These are phyloP conservation scores for Helminthosporium solani DNA, from an alignment of 2,329 filamentous ascomycete genomes.

Conservation along the genomic window DNA sequence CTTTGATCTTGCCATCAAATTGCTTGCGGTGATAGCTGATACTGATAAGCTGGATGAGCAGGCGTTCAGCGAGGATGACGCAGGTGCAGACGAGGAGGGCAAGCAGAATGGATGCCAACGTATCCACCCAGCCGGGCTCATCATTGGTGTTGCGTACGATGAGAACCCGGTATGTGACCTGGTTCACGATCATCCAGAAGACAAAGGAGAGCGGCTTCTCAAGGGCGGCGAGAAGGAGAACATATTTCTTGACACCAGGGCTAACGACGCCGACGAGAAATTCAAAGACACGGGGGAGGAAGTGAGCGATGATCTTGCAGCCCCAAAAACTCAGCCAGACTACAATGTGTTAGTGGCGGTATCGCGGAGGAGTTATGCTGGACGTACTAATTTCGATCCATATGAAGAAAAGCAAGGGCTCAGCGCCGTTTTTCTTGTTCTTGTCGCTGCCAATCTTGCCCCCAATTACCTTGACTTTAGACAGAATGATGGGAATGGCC, in stretches of 20 bases:
- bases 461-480: conserved; percentile 48
- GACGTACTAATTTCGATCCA: conserved; percentile 61
- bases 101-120: conserved; percentile 64
- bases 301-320: conserved; percentile 60
- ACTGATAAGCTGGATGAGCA: conserved; percentile 78
- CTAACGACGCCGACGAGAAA: conserved; percentile 63
- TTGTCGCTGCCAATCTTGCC: conserved; percentile 48
- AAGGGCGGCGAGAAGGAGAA: conserved; percentile 57
- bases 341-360: conserved; percentile 14
- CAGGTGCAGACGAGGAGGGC: conserved; percentile 68
- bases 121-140: conserved; percentile 50
- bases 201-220: conserved; percentile 63
- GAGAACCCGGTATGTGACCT: conserved; percentile 58
- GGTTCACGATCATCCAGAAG: conserved; percentile 59
- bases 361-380: neutral
- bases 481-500: conserved; percentile 63
- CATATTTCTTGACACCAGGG: conserved; percentile 65
- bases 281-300: conserved; percentile 61
- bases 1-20: conserved; percentile 78
- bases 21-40: conserved; percentile 84
- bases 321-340: conserved; percentile 65
- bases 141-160: conserved; percentile 5
- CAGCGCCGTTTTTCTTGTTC: conserved; percentile 45
- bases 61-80: conserved; percentile 74
- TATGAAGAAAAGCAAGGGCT: conserved; percentile 62